These are phyloP conservation scores for Yamadazyma philogaea DNA, from an alignment of 805 yeast species.

Conservation along the genomic window DNA sequence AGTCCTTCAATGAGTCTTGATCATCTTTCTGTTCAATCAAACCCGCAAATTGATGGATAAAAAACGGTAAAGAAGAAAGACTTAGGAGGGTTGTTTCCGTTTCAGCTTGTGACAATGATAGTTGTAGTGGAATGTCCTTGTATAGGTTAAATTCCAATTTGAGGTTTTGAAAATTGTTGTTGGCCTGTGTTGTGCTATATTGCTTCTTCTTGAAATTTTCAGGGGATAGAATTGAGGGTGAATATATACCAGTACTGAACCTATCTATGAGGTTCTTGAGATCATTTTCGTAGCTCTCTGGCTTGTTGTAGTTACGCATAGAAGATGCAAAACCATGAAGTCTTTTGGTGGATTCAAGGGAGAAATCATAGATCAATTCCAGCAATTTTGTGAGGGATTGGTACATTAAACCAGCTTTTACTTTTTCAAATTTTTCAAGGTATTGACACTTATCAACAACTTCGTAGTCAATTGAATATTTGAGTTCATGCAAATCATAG, in stretches of 20 bases:
- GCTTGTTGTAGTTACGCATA: slow-evolving; percentile 19
- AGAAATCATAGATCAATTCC: slow-evolving; percentile 29
- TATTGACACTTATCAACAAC: slow-evolving; percentile 19
- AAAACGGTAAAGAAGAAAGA: slow-evolving; percentile 31
- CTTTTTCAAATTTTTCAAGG: slow-evolving; percentile 34
- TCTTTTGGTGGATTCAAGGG: slow-evolving; percentile 23
- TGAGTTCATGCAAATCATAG: slow-evolving; percentile 29
- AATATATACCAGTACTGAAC: slow-evolving; percentile 38
- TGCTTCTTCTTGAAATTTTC: slow-evolving; percentile 21
- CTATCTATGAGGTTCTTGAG: slow-evolving; percentile 20
- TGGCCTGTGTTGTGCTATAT: slow-evolving; percentile 24
- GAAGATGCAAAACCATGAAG: slow-evolving; percentile 23
- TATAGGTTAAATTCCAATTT: slow-evolving; percentile 36
- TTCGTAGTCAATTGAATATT: slow-evolving; percentile 30
- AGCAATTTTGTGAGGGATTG: slow-evolving; percentile 31
- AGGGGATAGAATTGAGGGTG: slow-evolving; percentile 34
- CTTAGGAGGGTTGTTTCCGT: slow-evolving; percentile 18
- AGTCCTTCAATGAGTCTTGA: not conserved
- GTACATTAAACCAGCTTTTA: slow-evolving; percentile 33
- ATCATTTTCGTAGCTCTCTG: slow-evolving; percentile 22
- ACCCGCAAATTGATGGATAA: slow-evolving; percentile 23
- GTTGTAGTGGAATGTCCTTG: slow-evolving; percentile 40
- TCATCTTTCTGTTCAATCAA: slow-evolving; percentile 17
- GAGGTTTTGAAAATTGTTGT: slow-evolving; percentile 37
- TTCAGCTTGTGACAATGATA: slow-evolving; percentile 17